Evolutionary conservation across 2,329 filamentous ascomycete species (phyloP).

Genomic region (Cordyceps pruinosa): DNA sequence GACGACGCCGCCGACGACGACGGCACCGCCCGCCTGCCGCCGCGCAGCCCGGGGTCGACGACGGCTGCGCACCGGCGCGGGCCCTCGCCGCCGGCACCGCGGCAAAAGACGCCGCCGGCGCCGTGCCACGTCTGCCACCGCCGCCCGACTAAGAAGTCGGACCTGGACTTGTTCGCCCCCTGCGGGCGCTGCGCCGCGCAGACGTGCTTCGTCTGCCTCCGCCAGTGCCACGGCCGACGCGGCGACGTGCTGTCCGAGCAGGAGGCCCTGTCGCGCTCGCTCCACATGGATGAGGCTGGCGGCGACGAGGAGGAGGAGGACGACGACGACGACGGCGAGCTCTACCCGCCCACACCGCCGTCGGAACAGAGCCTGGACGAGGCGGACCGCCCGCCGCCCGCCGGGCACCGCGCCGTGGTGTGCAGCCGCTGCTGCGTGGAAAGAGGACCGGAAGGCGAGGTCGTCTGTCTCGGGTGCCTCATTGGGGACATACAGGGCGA

Average conservation of each 20-base stretch:
- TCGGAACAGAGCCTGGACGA: slow-evolving; percentile 10
- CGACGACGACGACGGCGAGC: no score
- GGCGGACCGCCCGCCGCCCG: slow-evolving; percentile 32
- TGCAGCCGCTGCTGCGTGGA: slow-evolving; percentile 66
- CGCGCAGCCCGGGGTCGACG: no score
- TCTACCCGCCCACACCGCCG: neutral
- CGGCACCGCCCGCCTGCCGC: neutral
- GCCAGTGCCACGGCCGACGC: slow-evolving; percentile 54
- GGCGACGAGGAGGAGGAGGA: slow-evolving; percentile 18
- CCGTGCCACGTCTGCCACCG: slow-evolving; percentile 64
- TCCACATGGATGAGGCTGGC: slow-evolving; percentile 45
- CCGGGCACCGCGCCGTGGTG: slow-evolving; percentile 46
- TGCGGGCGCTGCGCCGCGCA: slow-evolving; percentile 56
- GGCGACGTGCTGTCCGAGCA: slow-evolving; percentile 24
- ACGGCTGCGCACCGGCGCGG: neutral
- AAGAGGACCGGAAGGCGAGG: slow-evolving; percentile 54
- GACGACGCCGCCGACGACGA: neutral
- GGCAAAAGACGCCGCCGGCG: slow-evolving; percentile 15
- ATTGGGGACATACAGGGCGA: slow-evolving; percentile 37
- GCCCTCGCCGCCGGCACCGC: neutral
- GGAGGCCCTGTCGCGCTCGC: slow-evolving; percentile 36
- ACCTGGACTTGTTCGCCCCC: slow-evolving; percentile 59
- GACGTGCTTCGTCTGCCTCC: slow-evolving; percentile 63
- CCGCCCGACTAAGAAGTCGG: slow-evolving; percentile 55
- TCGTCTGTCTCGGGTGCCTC: slow-evolving; percentile 59